Conservation (phyloP, 805 yeast species). For the Teunomyces kruisii region DNA sequence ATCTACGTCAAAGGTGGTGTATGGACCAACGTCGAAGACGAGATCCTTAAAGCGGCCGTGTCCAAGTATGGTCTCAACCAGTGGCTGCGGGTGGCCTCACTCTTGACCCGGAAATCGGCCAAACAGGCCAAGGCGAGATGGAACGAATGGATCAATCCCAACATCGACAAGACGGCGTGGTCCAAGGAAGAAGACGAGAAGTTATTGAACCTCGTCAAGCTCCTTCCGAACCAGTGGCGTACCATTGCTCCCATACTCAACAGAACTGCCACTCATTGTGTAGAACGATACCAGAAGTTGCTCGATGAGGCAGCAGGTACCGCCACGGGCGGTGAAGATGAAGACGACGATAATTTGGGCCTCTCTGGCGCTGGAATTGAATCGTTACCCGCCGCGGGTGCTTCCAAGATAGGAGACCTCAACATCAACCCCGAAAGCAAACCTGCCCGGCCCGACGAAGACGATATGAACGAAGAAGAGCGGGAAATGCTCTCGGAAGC, state of each 20-base stretch:
- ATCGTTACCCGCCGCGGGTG: conserved; percentile 45
- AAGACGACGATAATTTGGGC: conserved; percentile 33
- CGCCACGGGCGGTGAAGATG: conserved; percentile 28
- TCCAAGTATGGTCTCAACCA: conserved; percentile 92
- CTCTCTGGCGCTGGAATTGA: conserved; percentile 56
- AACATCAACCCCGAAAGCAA: conserved; percentile 72
- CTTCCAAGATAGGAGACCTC: conserved; percentile 51
- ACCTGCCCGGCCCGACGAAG: conserved; percentile 80
- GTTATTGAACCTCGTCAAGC: conserved; percentile 61
- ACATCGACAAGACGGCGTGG: conserved; percentile 66
- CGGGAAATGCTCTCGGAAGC: conserved; percentile 95
- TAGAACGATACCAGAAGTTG: conserved; percentile 77
- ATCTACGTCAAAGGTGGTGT: conserved; percentile 82
- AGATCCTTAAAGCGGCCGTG: conserved; percentile 85
- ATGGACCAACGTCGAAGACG: conserved; percentile 87
- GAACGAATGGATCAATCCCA: conserved; percentile 84
- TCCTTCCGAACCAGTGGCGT: conserved; percentile 93
- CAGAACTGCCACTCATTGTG: conserved; percentile 82
- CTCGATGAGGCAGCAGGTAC: conserved; percentile 47
- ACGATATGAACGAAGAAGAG: conserved; percentile 83
- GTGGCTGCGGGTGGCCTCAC: conserved; percentile 90
- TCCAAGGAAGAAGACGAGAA: conserved; percentile 72
- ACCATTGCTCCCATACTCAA: conserved; percentile 80
- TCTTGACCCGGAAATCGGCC: conserved; percentile 81
- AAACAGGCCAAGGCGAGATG: conserved; percentile 91